Base-by-base conservation (phyloP, 1,139 yeast genomes). In the Nakaseomyces bracarensis region DNA sequence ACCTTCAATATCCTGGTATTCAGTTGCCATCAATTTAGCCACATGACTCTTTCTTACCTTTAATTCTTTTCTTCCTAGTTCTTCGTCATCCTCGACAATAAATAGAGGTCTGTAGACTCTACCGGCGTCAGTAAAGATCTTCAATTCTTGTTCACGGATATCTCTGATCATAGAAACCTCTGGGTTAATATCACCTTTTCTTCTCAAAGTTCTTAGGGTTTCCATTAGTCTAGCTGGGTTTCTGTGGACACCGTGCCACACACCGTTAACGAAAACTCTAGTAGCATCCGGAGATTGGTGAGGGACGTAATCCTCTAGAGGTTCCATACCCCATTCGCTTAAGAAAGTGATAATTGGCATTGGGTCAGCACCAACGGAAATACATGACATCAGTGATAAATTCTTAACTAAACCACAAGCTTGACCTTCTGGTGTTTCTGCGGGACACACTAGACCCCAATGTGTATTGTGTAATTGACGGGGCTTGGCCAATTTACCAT, bases 241-340 rank as follows among this genome's bases (percentile, higher is more conserved):
- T 67, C 95, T 79, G 62, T 91, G 97, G 34, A 94, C 91, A 70
- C 99, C 99, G 39, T 89, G 94, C 98, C 98, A 93, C 46, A 91
- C 96, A 72, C 99, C 99, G 61, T 91, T 91, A 41, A 91, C 95
- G 63, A 93, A 91, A 45, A 93, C 91, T 66, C 96, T 77, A 3
- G 97, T 89, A 19, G 95, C 85, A 60, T 84, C 87, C 38, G 93
- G 93, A 42, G 89, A 79, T 51, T 86, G 86, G 46, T 86, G 86
- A 30, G 98, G 97, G 46, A 85, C 91, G 63, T 86, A 91, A 61
- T 89, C 96, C 61, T 91, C 96, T 58, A 91, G 72, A 15, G 96
- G 95, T 64, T 91, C 97, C 86, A 93, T 82, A 66, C 98, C 99
- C 96, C 97, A 93, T 69, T 93, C 98, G 65, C 91, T 95, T 66